Percentiles rank a stretch among this genome's conserved stretches.
These are phyloP conservation scores for Plasmodium malariae DNA, from an alignment of 169 alveolate genomes.

Conservation along the genomic window DNA sequence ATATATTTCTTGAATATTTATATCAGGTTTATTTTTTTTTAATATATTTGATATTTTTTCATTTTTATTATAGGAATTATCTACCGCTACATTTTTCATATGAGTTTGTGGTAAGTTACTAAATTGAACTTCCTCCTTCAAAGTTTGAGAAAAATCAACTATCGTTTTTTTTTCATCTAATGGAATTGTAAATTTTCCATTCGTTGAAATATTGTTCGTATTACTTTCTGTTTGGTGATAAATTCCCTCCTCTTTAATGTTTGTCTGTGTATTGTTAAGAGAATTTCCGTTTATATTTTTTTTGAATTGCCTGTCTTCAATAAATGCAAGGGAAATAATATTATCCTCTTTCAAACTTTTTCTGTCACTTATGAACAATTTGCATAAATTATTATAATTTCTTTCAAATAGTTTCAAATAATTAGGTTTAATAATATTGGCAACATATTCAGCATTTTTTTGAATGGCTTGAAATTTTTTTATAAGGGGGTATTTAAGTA, in stretches of 20 bases:
- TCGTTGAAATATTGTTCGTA: neutral
- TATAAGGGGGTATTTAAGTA: constrained; percentile 29
- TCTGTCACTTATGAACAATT: constrained; percentile 1
- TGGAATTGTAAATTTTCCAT: neutral
- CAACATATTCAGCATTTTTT: constrained; percentile 51
- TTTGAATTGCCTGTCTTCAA: no score
- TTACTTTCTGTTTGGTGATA: neutral
- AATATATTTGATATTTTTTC: constrained; percentile 16
- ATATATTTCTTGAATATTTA: constrained; percentile 55
- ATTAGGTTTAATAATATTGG: constrained; percentile 52
- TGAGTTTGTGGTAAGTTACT: neutral
- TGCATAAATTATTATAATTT: constrained; percentile 33
- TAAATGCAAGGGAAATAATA: no score
- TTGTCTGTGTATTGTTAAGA: neutral
- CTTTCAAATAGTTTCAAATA: constrained; percentile 69
- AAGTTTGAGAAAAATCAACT: neutral
- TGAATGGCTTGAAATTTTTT: constrained; percentile 59
- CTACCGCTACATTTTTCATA: neutral
- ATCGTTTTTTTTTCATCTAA: neutral
- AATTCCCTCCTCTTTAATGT: neutral
- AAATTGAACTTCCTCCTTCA: constrained; percentile 1
- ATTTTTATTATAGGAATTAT: neutral
- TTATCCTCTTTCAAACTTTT: neutral
- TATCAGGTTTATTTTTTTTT: constrained; percentile 37
- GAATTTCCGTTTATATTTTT: constrained; percentile 1